These are phyloP conservation scores for Candida argentea DNA, from an alignment of 805 yeast species.

Conservation along the genomic window DNA sequence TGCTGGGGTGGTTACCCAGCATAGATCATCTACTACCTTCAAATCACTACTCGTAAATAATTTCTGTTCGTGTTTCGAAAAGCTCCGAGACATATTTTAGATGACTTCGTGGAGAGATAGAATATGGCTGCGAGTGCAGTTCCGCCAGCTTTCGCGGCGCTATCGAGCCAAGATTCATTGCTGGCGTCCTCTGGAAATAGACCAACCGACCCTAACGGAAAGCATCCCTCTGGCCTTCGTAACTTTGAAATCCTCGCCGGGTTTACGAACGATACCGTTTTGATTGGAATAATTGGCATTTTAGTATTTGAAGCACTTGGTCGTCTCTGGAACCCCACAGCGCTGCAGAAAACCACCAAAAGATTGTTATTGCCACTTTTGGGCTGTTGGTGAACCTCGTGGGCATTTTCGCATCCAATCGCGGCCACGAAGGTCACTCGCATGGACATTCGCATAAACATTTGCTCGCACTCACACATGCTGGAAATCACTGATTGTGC, in stretches of 20 bases:
- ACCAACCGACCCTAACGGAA: slow-evolving; percentile 39
- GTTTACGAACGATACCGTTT: slow-evolving; percentile 83
- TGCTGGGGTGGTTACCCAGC: too few relatives aligned
- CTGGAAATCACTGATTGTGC: slow-evolving; percentile 2
- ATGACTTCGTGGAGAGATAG: too few relatives aligned
- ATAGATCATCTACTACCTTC: too few relatives aligned
- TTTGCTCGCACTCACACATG: slow-evolving; percentile 25
- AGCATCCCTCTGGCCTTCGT: slow-evolving; percentile 77
- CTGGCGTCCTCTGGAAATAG: too few relatives aligned
- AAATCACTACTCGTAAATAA: too few relatives aligned
- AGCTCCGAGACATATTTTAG: too few relatives aligned
- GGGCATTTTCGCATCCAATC: slow-evolving; percentile 91
- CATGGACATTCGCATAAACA: slow-evolving; percentile 34
- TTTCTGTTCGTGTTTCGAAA: too few relatives aligned
- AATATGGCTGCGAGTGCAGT: too few relatives aligned
- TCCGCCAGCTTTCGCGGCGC: too few relatives aligned
- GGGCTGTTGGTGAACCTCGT: slow-evolving; percentile 85
- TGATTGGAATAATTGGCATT: slow-evolving; percentile 83
- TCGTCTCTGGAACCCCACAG: slow-evolving; percentile 69
- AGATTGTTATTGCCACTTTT: slow-evolving; percentile 66
- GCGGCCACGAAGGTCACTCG: slow-evolving; percentile 49
- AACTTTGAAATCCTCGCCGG: slow-evolving; percentile 91
- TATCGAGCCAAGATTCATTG: too few relatives aligned
- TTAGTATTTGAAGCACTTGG: slow-evolving; percentile 81
- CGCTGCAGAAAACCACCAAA: slow-evolving; percentile 71